Evolutionary conservation across 2,329 filamentous ascomycete genomes (phyloP).

Genomic region (Aspergillus costaricaensis): DNA sequence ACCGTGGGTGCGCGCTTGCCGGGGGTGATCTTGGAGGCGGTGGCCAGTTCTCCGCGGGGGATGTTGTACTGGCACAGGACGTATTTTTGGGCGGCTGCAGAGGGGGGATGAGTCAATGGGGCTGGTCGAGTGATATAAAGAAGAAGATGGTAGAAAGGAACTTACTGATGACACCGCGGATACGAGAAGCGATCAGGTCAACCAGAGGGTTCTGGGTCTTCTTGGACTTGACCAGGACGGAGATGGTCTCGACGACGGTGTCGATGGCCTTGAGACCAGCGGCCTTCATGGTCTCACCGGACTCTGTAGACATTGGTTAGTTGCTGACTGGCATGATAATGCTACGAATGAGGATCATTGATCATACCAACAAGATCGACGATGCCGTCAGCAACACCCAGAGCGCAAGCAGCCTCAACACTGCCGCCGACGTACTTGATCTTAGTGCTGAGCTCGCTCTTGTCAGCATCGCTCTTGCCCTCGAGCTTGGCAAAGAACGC

Average conservation of each 20-base stretch:
- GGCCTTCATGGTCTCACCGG: slow-evolving; percentile 96
- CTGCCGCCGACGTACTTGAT: slow-evolving; percentile 95
- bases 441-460: slow-evolving; percentile 66
- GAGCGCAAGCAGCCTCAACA: slow-evolving; percentile 92
- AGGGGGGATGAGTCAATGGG: slow-evolving; percentile 2
- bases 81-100: slow-evolving; percentile 76
- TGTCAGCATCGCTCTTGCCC: slow-evolving; percentile 32
- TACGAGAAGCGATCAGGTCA: slow-evolving; percentile 80
- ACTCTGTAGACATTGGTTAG: slow-evolving; percentile 61
- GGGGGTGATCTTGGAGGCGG: slow-evolving; percentile 77
- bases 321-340: neutral
- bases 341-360: neutral
- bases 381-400: slow-evolving; percentile 95
- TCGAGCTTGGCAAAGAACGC: slow-evolving; percentile 85
- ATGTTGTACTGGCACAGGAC: slow-evolving; percentile 98
- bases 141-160: slow-evolving; percentile 16
- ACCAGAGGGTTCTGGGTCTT: slow-evolving; percentile 79
- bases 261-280: slow-evolving; percentile 92
- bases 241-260: slow-evolving; percentile 84
- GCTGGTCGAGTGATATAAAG: neutral
- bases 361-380: slow-evolving; percentile 90
- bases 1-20: slow-evolving; percentile 92
- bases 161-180: slow-evolving; percentile 85
- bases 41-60: slow-evolving; percentile 65
- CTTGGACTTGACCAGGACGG: slow-evolving; percentile 89